Evolutionary conservation across 2,329 filamentous ascomycete species (phyloP), one percentile per base, ranked within the genome.

Genomic region (Talaromyces islandicus): DNA sequence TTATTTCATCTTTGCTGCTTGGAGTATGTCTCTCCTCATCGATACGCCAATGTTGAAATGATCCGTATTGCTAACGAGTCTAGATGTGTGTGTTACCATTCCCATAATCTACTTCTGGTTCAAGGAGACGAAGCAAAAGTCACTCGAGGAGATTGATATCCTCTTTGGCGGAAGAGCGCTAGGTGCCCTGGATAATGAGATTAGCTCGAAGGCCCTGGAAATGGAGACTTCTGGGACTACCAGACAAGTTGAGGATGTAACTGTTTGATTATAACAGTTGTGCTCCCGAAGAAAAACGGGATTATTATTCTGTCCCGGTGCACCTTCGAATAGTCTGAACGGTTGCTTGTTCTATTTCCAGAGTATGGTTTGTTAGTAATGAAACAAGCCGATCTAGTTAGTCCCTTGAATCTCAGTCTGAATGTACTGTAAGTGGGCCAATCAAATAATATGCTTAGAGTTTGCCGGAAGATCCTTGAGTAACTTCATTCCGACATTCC

Each of bases 1-100:
- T 63, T 86, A 85, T 70, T 81, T 85, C 62, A 75, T 86, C 17
- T 86, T 85, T 59, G 80, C 82, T 48, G 77, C 74, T 9, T 84
- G 78, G 64, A 83, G 81, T 68, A 62, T 64, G 70, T 65, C 25
- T n/a, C n/a, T n/a, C n/a, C n/a, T n/a, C n/a, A n/a, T 21, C 24
- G 14, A 19, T 24, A n/a, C 24, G 10, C 53, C 41, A 19, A 46
- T 17, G 9, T 48, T 48, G 6, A 48, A 48, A 24, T 14, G n/a
- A 21, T 48, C 6, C 1, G 24, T 48, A 48, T n/a, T 48, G n/a
- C n/a, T 48, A 48, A 24, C 43, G 17, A 48, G 17, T 24, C 24
- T 54, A 72, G 70, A 72, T 67, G 63, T 69, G 48, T 72, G 67
- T 21, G 53, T 77, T 19, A 74, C 77, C 0, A 59, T 80, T 2